A percentile compares a stretch with the other conserved stretches of the same genome.
These are phyloP conservation scores for Deinandra increscens DNA, from an alignment of 129 eudicot species.

Conservation along the genomic window DNA sequence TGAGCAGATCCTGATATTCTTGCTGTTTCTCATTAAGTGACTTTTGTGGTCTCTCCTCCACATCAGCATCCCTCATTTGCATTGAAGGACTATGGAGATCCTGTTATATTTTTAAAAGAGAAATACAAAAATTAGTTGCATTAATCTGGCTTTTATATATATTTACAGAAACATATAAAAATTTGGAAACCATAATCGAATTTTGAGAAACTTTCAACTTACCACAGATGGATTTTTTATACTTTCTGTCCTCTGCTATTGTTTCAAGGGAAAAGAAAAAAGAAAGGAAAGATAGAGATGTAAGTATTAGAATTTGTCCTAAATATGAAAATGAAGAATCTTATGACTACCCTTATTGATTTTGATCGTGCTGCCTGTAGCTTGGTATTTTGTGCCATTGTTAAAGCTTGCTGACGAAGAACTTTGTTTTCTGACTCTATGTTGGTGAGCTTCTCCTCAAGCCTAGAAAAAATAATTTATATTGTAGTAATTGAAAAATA, in stretches of 20 bases:
- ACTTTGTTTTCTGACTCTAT: conserved; percentile 86
- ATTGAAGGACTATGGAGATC: conserved; percentile 67
- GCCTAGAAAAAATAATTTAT: conserved; percentile 39
- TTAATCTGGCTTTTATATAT: not conserved
- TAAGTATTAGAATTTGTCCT: conserved; percentile 23
- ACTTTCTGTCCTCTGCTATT: conserved; percentile 72
- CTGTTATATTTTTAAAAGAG: conserved; percentile 36
- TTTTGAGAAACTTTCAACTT: conserved; percentile 30
- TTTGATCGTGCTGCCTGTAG: conserved; percentile 58
- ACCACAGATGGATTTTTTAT: conserved; percentile 42
- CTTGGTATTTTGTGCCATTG: conserved; percentile 81
- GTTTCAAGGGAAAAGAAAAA: conserved; percentile 20
- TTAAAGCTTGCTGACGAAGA: conserved; percentile 90
- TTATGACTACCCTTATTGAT: conserved; percentile 62
- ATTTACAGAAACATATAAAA: not conserved
- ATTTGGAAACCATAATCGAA: not conserved
- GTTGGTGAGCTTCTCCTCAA: conserved; percentile 73
- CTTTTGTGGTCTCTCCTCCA: conserved; percentile 85
- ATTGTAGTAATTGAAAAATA: not conserved
- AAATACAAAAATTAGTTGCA: not conserved
- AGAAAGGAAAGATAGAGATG: conserved; percentile 14
- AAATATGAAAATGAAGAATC: conserved; percentile 19
- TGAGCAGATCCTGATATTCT: conserved; percentile 91
- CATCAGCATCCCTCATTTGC: conserved; percentile 48
- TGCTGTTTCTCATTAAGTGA: conserved; percentile 96